Conservation (phyloP, 1,139 yeast species). For the Hemisphaericaspora xylanilytica region DNA sequence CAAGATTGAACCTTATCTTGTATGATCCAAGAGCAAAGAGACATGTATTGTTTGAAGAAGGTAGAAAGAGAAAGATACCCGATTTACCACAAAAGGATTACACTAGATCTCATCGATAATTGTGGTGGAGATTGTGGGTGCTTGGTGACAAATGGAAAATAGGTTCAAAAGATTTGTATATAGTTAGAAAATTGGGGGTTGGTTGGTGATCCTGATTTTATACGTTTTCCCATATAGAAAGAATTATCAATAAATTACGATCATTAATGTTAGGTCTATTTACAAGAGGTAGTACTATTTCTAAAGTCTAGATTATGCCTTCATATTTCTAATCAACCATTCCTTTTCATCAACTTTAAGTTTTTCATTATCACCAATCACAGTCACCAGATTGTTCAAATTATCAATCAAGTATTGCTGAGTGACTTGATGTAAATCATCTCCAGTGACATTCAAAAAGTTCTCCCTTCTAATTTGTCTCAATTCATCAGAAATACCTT, state of each 20-base stretch:
- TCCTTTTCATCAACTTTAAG: slow-evolving; percentile 20
- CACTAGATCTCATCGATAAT: slow-evolving; percentile 46
- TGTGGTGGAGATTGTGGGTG: neutral
- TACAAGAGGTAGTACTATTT: neutral
- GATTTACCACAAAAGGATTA: slow-evolving; percentile 61
- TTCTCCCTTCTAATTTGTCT: slow-evolving; percentile 76
- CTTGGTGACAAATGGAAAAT: neutral
- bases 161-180: neutral
- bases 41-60: slow-evolving; percentile 87
- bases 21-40: slow-evolving; percentile 75
- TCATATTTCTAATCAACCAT: slow-evolving; percentile 12
- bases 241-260: neutral
- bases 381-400: slow-evolving; percentile 35
- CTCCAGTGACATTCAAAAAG: slow-evolving; percentile 60
- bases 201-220: too few species aligned
- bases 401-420: slow-evolving; percentile 51
- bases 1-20: slow-evolving; percentile 74
- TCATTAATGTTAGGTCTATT: neutral
- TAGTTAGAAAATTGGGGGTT: neutral
- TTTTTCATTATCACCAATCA: slow-evolving; percentile 50
- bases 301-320: neutral
- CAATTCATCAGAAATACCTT: slow-evolving; percentile 75
- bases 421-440: slow-evolving; percentile 63
- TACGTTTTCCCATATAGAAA: too few species aligned
- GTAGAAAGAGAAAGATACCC: slow-evolving; percentile 77